Base-by-base conservation (phyloP, 805 yeast genomes). In the Vanderwaltozyma yarrowii region DNA sequence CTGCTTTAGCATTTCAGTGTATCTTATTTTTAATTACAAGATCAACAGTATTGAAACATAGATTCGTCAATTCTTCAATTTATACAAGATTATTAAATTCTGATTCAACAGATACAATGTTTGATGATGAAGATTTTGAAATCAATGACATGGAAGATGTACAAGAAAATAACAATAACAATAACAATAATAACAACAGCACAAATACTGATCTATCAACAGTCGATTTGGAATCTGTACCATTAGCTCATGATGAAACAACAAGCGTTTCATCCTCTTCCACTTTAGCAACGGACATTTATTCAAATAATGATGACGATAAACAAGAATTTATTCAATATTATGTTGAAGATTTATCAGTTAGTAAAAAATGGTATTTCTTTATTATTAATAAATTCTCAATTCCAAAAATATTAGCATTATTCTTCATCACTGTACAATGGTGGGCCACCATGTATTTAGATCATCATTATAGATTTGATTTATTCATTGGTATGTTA, bases 361-460 rank as follows among this genome's bases (percentile, higher is more conserved):
- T 42, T 30, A 30, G 49, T 11, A 35, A 36, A n/a, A 46, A 31
- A 36, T 51, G 57, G 54, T 42, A 49, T 21, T 51, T 48, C 30
- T 42, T 36, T 16, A 23, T 54, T 12, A 47, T 56, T 34, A 52
- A 55, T 39, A 42, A 42, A 11, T 57, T 56, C 4, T 24, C 52
- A 8, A 23, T 56, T 14, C 58, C 62, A 8, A 53, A 54, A 43
- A 14, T 63, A 5, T 45, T 67, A 1, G 69, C 67, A 16, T 49
- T 69, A 5, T 26, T 43, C 0, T 78, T 71, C 54, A 72, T 78
- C 7, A 41, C 64, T 2, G 51, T 74, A 25, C 85, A 78, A 52
- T 77, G 85, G 81, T 80, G 85, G 84, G 74, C 83, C 18, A 76
- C 84, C 3, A 74, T 79, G 61, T 80, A 80, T 49, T 56, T 80